Conservation (phyloP, 2,329 filamentous ascomycete species). For the Cadophora luteo-olivacea region DNA sequence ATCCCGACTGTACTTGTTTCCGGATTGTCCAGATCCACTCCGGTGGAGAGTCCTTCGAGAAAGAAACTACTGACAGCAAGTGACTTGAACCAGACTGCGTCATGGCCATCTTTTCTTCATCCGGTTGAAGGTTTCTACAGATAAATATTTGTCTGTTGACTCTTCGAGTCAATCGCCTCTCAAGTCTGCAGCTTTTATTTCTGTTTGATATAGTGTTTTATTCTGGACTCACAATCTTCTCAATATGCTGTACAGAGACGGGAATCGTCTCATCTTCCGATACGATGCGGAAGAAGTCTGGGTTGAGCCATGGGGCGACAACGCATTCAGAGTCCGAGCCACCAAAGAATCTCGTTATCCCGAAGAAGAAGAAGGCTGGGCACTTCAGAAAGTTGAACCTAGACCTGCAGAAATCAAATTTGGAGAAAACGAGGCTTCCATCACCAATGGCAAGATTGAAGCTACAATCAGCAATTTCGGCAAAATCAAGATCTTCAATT, state of each 20-base stretch:
- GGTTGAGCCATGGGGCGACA: constrained; percentile 57
- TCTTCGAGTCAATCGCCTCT: too few species aligned
- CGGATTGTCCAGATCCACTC: neutral
- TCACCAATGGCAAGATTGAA: constrained; percentile 56
- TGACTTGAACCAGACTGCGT: too few species aligned
- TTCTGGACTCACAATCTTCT: too few species aligned
- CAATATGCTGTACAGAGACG: constrained; percentile 39
- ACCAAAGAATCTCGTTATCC: constrained; percentile 48
- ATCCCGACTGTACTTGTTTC: neutral
- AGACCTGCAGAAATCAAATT: neutral
- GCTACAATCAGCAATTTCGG: constrained; percentile 53
- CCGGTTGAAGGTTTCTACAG: too few species aligned
- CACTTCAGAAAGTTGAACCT: constrained; percentile 39
- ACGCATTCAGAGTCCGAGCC: constrained; percentile 55
- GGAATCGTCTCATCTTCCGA: constrained; percentile 40
- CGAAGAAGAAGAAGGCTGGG: constrained; percentile 50
- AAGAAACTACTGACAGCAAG: too few species aligned
- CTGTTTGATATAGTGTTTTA: too few species aligned
- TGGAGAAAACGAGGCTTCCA: constrained; percentile 41
- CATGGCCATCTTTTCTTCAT: neutral
- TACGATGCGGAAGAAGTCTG: constrained; percentile 54
- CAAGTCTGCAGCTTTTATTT: neutral
- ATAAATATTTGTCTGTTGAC: neutral
- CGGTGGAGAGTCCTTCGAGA: neutral
- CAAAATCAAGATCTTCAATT: constrained; percentile 55